Evolutionary conservation across 1,284 basidiomycete genomes (phyloP).

Genomic region (Naganishia sp.): DNA sequence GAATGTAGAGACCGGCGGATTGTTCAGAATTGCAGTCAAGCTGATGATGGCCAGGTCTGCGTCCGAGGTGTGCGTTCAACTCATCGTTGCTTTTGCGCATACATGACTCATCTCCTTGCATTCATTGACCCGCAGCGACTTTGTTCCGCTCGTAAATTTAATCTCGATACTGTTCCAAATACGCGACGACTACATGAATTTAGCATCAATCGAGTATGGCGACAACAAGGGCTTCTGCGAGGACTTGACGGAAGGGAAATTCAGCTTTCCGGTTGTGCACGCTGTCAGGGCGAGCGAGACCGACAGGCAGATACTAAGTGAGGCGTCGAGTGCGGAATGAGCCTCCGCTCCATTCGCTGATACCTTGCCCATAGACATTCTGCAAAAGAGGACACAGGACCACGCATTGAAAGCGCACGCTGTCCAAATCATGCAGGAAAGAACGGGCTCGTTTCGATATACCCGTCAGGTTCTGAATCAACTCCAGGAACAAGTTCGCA

Average conservation of each 20-base stretch:
- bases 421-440: conserved; percentile 71
- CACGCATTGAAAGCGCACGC: conserved; percentile 75
- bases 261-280: conserved; percentile 92
- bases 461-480: conserved; percentile 64
- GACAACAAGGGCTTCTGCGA: conserved; percentile 93
- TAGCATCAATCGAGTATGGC: conserved; percentile 84
- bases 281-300: conserved; percentile 65
- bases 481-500: conserved; percentile 57
- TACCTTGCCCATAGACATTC: conserved; percentile 63
- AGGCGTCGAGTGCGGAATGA: conserved; percentile 43
- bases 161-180: conserved; percentile 96
- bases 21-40: conserved; percentile 89
- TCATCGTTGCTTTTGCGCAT: background rate
- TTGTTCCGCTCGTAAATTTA: conserved; percentile 87
- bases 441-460: conserved; percentile 74
- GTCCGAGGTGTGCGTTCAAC: conserved; percentile 61
- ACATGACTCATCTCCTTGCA: background rate
- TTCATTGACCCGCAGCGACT: conserved; percentile 62
- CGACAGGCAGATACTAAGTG: conserved; percentile 79
- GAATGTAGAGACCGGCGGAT: conserved; percentile 78
- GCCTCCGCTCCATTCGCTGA: background rate
- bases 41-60: conserved; percentile 83
- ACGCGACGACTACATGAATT: conserved; percentile 94
- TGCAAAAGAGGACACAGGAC: conserved; percentile 81
- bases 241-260: conserved; percentile 93